These are phyloP conservation scores for Epichloe aotearoae DNA, from an alignment of 2,329 filamentous ascomycete genomes.

Conservation along the genomic window DNA sequence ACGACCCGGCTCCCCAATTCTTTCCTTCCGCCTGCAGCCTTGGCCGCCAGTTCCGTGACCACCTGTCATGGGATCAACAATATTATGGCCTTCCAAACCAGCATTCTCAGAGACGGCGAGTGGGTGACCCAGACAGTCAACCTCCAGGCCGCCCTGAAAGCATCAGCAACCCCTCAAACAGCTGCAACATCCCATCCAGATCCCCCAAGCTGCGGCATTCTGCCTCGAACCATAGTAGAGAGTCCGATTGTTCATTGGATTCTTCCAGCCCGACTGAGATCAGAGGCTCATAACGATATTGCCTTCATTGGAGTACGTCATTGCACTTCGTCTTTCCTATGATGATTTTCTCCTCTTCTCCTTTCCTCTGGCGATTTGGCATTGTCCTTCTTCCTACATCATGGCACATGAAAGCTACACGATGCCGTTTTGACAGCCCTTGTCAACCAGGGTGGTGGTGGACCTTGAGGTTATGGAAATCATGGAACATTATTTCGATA, in stretches of 20 bases:
- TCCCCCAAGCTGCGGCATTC: constrained; percentile 51
- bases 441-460: neutral
- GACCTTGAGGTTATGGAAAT: neutral
- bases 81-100: constrained; percentile 39
- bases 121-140: constrained; percentile 43
- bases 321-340: neutral
- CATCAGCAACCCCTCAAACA: constrained; percentile 20
- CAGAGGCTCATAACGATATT: constrained; percentile 60
- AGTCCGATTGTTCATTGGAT: constrained; percentile 68
- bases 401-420: neutral
- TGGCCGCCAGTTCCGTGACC: neutral
- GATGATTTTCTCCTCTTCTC: neutral
- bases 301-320: constrained; percentile 65
- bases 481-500: neutral
- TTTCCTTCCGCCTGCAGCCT: neutral
- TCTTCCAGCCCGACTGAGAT: constrained; percentile 65
- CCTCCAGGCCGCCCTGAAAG: constrained; percentile 28
- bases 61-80: constrained; percentile 9
- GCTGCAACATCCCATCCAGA: constrained; percentile 19
- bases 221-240: constrained; percentile 65
- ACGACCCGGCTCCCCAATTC: neutral
- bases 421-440: neutral
- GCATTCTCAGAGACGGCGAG: constrained; percentile 37
- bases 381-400: neutral
- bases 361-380: neutral